phyloP scores from a whole-genome alignment of 768 basidiomycete species.

The Suillus placidus region DNA sequence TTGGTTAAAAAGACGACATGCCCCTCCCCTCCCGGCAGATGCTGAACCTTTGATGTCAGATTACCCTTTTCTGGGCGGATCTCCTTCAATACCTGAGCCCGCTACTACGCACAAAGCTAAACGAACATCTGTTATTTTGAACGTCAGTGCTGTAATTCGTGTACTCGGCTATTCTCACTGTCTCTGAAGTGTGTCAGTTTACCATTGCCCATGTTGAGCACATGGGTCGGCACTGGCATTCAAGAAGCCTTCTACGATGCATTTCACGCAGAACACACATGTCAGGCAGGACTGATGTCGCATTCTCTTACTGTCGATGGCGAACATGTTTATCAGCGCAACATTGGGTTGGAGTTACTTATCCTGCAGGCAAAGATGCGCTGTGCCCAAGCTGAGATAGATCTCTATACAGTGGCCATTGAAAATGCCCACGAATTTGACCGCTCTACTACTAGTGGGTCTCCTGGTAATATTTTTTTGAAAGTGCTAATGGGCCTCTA shows the following conservation, averaged over 20 bases:
- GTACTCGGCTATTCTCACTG: not conserved
- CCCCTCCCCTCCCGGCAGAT: not conserved
- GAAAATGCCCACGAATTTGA: not conserved
- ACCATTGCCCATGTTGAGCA: not conserved
- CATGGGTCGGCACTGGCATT: not conserved
- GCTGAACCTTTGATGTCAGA: not conserved
- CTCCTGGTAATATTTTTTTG: not conserved
- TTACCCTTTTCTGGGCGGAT: not conserved
- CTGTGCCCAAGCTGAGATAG: not conserved
- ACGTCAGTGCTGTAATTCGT: not conserved
- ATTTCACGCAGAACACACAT: not conserved
- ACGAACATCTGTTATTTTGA: not conserved
- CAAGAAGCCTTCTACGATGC: not conserved
- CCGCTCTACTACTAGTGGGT: not conserved
- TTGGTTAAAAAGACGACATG: not conserved
- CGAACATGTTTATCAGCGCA: not conserved
- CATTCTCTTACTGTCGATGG: not conserved
- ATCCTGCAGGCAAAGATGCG: not conserved
- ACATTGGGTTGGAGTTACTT: too few relatives aligned
- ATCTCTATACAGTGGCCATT: not conserved
- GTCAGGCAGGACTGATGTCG: not conserved
- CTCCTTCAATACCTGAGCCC: not conserved
- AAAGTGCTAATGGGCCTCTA: not conserved
- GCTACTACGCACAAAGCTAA: not conserved
- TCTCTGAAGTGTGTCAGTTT: not conserved